Conservation (phyloP, 2,329 filamentous ascomycete species). For the Dactylellina leptospora region DNA sequence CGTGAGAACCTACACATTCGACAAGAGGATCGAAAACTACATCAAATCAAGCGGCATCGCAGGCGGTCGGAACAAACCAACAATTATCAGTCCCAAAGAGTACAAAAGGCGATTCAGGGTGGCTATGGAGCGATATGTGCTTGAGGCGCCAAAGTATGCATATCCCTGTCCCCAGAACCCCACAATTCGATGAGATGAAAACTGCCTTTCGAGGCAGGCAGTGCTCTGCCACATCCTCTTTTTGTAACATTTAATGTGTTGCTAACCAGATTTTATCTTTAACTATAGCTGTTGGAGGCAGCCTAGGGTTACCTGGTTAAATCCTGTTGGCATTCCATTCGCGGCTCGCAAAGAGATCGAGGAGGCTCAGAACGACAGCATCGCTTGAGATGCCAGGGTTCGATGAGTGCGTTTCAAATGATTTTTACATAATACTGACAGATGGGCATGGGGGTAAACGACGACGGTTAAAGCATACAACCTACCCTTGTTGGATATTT, state of each 20-base stretch:
- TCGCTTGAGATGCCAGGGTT: neutral
- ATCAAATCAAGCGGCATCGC: slow-evolving; percentile 95
- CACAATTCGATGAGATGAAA: neutral
- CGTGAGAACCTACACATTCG: slow-evolving; percentile 98
- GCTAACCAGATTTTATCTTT: slow-evolving; percentile 12
- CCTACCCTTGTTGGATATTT: neutral
- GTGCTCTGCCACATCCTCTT: neutral
- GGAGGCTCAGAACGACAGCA: slow-evolving; percentile 37
- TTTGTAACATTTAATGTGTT: slow-evolving; percentile 3
- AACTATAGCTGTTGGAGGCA: slow-evolving; percentile 53
- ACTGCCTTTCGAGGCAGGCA: slow-evolving; percentile 14
- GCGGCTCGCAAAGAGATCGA: slow-evolving; percentile 44
- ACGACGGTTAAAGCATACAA: neutral
- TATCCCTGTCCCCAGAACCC: neutral
- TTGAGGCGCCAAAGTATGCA: slow-evolving; percentile 57
- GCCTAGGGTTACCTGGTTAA: slow-evolving; percentile 52
- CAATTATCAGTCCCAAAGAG: slow-evolving; percentile 95
- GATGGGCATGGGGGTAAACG: neutral
- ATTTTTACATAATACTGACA: slow-evolving; percentile 1
- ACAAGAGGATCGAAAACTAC: slow-evolving; percentile 99
- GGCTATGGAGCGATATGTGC: slow-evolving; percentile 86
- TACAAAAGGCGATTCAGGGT: slow-evolving; percentile 96
- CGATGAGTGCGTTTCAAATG: slow-evolving; percentile 9
- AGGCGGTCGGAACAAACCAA: slow-evolving; percentile 81
- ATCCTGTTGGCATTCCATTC: slow-evolving; percentile 51